Percentiles rank a stretch among this genome's conserved stretches.
phyloP scores from a whole-genome alignment of 768 basidiomycete species.

The Serendipita vermifera region DNA sequence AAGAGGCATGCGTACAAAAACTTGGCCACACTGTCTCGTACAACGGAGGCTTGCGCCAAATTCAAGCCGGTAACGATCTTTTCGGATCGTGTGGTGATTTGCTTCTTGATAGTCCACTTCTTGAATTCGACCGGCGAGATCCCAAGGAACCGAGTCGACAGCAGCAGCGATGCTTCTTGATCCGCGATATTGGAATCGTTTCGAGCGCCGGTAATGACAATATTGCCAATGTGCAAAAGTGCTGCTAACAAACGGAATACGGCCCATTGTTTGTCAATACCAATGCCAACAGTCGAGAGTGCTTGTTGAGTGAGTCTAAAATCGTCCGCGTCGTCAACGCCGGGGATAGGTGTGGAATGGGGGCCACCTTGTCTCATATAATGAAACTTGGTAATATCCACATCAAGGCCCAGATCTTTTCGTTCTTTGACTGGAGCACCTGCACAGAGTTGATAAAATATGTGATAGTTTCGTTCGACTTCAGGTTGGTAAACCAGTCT shows the following conservation, averaged over 20 bases:
- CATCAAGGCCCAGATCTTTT: conserved; percentile 84
- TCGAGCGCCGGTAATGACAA: conserved; percentile 71
- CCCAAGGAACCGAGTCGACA: conserved; percentile 83
- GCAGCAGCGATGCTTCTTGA: conserved; percentile 59
- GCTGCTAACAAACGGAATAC: conserved; percentile 90
- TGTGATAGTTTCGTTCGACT: conserved; percentile 97
- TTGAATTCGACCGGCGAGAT: conserved; percentile 87
- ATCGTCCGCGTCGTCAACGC: conserved; percentile 94
- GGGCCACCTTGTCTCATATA: conserved; percentile 92
- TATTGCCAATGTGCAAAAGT: conserved; percentile 93
- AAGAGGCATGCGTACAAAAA: conserved; percentile 98
- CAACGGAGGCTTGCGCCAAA: conserved; percentile 80
- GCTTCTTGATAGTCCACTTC: conserved; percentile 98
- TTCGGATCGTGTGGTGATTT: conserved; percentile 85
- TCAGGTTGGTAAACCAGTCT: conserved; percentile 95
- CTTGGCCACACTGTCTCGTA: conserved; percentile 93
- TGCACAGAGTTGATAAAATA: conserved; percentile 98
- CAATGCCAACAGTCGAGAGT: conserved; percentile 91
- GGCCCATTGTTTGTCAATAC: conserved; percentile 96
- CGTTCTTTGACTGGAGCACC: conserved; percentile 92
- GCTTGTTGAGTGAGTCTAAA: conserved; percentile 89
- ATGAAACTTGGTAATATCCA: conserved; percentile 74
- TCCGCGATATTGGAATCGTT: conserved; percentile 78
- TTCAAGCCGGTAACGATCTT: conserved; percentile 86
- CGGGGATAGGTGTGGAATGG: conserved; percentile 68